Base-by-base conservation (phyloP, 345 rosid species). In the Mercurialis annua region DNA sequence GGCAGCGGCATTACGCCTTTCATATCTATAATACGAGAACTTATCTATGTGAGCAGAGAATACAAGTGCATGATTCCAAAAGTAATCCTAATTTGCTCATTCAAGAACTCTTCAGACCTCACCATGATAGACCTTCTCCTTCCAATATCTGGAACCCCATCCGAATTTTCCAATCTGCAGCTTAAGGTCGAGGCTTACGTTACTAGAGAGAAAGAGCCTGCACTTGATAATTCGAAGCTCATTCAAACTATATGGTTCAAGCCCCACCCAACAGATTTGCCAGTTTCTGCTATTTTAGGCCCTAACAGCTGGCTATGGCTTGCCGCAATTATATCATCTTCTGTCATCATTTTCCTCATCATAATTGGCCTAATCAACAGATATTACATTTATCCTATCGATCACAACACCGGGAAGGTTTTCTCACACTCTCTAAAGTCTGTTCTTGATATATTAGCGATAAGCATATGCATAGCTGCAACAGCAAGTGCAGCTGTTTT, bases 1-100 rank as follows among this genome's bases (percentile, higher is more conserved):
- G 97, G 97, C 48, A 93, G 96, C 67, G 97, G 96, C 8, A 87
- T 93, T 7, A 85, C 96, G 27, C 94, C 98, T 4, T 89, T 87
- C 77, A 81, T 90, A 55, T 90, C 98, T 23, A 49, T 93, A 64
- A 78, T 86, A 11, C 81, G 93, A 59, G 90, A 90, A 62, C 70
- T 86, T 15, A 78, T 86, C 38, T 83, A 73, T 48, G 68, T 68
- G 38, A 78, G 78, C 65, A 71, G 75, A 66, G 65, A 23, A n/a
- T 31, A 61, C 29, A 46, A 66, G 43, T 43, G 70, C 75, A 79
- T 73, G 73, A 79, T 74, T 23, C 93, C 92, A 0, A 69, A 75
- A 60, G 50, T 90, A 21, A 59, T 77, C 63, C 82, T 87, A 27
- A 82, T 87, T 20, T 80, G 81, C 40, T 77, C 87, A 0, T 90